Evolutionary conservation across 176 grass and related monocot genomes (phyloP).

Genomic region (Oryza australiensis): DNA sequence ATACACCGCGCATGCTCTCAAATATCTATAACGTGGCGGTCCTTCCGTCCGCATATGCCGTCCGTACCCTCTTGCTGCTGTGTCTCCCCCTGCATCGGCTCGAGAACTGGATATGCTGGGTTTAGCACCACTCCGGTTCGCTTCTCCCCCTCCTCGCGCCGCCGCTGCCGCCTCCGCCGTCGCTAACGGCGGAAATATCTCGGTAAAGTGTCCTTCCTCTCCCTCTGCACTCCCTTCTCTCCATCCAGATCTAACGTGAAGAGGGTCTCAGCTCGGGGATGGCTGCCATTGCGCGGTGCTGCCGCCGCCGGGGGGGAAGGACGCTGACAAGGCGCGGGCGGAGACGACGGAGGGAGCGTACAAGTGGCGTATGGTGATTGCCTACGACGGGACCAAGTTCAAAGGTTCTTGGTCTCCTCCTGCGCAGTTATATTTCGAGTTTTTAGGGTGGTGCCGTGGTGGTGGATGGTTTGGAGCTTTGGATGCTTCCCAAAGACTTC

Average conservation of each 20-base stretch:
- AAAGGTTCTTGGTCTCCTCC: constrained; percentile 51
- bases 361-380: constrained; percentile 87
- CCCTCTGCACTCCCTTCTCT: background rate
- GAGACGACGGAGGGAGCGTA: constrained; percentile 9
- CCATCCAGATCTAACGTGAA: constrained; percentile 21
- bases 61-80: too few relatives aligned
- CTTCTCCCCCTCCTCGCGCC: constrained; percentile 25
- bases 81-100: background rate
- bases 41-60: too few relatives aligned
- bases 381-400: constrained; percentile 89
- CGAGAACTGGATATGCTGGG: constrained; percentile 45
- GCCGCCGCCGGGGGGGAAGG: constrained; percentile 18
- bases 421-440: background rate
- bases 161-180: background rate
- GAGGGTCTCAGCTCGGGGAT: constrained; percentile 35
- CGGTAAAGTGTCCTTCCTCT: constrained; percentile 5
- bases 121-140: constrained; percentile 35
- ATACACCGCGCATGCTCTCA: too few relatives aligned
- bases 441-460: background rate
- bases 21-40: too few relatives aligned
- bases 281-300: background rate
- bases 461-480: background rate
- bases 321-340: background rate
- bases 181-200: constrained; percentile 3
- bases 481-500: background rate